Conservation (phyloP, 331 rosid species). For the Malus hybrid region DNA sequence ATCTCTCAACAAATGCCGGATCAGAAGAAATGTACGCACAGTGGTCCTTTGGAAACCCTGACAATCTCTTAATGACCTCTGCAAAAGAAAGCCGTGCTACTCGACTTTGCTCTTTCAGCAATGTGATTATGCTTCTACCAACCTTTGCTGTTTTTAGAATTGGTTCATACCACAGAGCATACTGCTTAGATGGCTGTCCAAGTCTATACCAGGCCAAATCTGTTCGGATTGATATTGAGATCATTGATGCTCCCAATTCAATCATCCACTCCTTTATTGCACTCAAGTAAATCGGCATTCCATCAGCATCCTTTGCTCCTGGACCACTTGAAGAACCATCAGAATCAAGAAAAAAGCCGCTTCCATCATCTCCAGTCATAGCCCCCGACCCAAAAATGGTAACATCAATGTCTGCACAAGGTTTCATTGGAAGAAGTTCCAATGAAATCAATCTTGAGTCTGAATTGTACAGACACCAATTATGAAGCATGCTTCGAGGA, state of each 20-base stretch:
- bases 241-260: constrained; percentile 84
- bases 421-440: constrained; percentile 96
- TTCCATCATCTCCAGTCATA: constrained; percentile 84
- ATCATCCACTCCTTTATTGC: constrained; percentile 97
- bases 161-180: constrained; percentile 81
- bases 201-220: constrained; percentile 98
- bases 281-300: constrained; percentile 83
- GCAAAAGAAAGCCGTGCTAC: constrained; percentile 75
- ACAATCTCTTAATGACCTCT: constrained; percentile 59
- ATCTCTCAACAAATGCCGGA: constrained; percentile 64
- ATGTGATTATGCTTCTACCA: constrained; percentile 56
- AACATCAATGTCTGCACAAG: constrained; percentile 89
- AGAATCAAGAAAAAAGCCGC: constrained; percentile 71
- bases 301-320: constrained; percentile 45
- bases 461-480: constrained; percentile 85
- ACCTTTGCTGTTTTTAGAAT: constrained; percentile 70
- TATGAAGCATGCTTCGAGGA: constrained; percentile 78
- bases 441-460: constrained; percentile 79
- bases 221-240: constrained; percentile 81
- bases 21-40: constrained; percentile 64
- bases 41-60: constrained; percentile 38
- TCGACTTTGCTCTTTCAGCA: constrained; percentile 76
- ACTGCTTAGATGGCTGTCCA: constrained; percentile 87
- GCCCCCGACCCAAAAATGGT: constrained; percentile 84
- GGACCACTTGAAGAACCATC: constrained; percentile 47